A percentile compares a stretch with the other conserved stretches of the same genome.
These are phyloP conservation scores for Coriolopsis trogii DNA, from an alignment of 1,284 basidiomycete genomes.

Conservation along the genomic window DNA sequence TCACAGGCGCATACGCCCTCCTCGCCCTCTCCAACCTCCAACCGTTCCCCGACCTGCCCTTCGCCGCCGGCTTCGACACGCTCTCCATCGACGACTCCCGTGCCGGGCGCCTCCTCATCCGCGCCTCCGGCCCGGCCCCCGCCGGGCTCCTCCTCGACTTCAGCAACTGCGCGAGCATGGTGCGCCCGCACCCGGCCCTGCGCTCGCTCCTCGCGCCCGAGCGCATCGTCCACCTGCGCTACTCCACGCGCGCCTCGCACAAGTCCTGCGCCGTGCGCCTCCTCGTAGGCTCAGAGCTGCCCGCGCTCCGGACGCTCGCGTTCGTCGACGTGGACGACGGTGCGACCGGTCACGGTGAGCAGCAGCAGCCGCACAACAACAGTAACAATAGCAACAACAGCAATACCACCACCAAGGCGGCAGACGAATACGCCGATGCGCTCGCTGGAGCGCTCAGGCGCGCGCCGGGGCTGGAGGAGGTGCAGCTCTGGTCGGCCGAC, in stretches of 20 bases:
- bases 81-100: slow-evolving; percentile 12
- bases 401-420: neutral
- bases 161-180: neutral
- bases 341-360: neutral
- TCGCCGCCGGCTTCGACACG: slow-evolving; percentile 13
- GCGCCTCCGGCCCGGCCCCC: slow-evolving; percentile 8
- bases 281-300: slow-evolving; percentile 3
- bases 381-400: too few species aligned
- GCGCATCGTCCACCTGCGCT: slow-evolving; percentile 7
- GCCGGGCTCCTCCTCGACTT: slow-evolving; percentile 20
- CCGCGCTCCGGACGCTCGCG: slow-evolving; percentile 2
- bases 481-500: neutral
- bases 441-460: neutral
- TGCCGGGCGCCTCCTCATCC: slow-evolving; percentile 7
- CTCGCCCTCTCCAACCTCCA: slow-evolving; percentile 17
- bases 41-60: slow-evolving; percentile 17
- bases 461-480: neutral
- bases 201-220: slow-evolving; percentile 11
- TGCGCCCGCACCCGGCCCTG: neutral
- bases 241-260: slow-evolving; percentile 6
- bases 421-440: neutral
- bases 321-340: neutral
- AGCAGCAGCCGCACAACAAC: too few species aligned
- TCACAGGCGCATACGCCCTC: slow-evolving; percentile 12
- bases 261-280: too few species aligned